phyloP scores from a whole-genome alignment of 305 asterid genomes.

The Plantago lanceolata region DNA sequence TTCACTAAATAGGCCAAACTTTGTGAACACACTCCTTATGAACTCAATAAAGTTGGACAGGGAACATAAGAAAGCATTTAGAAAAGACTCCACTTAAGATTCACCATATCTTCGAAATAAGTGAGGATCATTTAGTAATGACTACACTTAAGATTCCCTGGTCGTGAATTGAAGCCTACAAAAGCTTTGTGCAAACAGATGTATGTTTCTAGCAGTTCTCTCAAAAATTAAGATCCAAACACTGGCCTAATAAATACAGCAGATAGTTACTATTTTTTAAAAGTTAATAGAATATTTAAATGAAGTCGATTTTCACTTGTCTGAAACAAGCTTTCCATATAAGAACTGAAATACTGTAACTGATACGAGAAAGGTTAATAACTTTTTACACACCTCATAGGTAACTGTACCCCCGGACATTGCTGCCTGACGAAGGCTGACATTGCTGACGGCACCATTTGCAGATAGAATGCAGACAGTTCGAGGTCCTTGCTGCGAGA shows the following conservation, averaged over 20 bases:
- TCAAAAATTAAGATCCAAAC: background rate
- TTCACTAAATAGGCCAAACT: no score
- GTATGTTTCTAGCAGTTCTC: background rate
- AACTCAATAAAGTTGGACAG: no score
- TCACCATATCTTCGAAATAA: no score
- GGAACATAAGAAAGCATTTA: no score
- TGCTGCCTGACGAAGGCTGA: slow-evolving; percentile 56
- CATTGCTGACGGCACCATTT: slow-evolving; percentile 56
- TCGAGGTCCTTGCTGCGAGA: slow-evolving; percentile 67
- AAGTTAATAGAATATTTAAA: no score
- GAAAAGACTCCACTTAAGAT: no score
- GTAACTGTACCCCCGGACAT: slow-evolving; percentile 48
- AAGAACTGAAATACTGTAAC: background rate
- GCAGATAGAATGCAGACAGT: slow-evolving; percentile 64
- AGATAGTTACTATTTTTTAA: no score
- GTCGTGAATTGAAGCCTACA: background rate
- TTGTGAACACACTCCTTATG: no score
- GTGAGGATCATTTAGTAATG: no score
- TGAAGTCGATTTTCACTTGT: background rate
- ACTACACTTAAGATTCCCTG: background rate
- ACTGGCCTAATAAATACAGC: background rate
- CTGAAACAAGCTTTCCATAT: background rate
- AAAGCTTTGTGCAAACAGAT: background rate
- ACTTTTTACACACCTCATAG: slow-evolving; percentile 44
- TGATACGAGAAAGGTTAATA: background rate